These are phyloP conservation scores for Diplodia corticola DNA, from an alignment of 2,329 filamentous ascomycete species.

Conservation along the genomic window DNA sequence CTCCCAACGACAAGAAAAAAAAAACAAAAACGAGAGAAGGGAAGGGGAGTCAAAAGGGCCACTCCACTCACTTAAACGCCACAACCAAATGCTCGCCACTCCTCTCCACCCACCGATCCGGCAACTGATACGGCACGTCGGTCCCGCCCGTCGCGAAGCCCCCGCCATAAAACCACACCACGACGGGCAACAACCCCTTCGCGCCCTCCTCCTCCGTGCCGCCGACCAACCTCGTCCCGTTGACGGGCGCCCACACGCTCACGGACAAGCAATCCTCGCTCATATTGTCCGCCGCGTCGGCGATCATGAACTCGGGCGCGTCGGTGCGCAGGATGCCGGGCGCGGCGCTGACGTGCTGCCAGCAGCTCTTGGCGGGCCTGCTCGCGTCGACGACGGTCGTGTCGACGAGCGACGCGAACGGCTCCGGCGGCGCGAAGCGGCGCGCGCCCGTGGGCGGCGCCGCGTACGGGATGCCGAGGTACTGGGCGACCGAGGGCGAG, in stretches of 20 bases:
- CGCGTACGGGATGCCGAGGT: conserved; percentile 41
- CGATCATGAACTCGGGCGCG: conserved; percentile 17
- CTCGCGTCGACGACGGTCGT: conserved; percentile 23
- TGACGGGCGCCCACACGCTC: conserved; percentile 36
- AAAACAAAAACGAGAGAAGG: conserved; percentile 28
- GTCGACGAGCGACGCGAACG: conserved; percentile 30
- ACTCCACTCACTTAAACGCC: conserved; percentile 30
- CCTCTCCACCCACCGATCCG: conserved; percentile 21
- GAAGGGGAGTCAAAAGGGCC: conserved; percentile 1
- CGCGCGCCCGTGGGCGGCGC: conserved; percentile 36
- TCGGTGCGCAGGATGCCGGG: conserved; percentile 27
- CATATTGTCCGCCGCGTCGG: background rate
- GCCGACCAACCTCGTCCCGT: conserved; percentile 21
- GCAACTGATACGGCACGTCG: conserved; percentile 15
- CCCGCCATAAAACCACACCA: conserved; percentile 24
- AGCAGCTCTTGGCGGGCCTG: conserved; percentile 13
- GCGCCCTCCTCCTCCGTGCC: background rate
- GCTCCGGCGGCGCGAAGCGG: conserved; percentile 36
- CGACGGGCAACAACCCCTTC: conserved; percentile 32
- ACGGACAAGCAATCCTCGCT: conserved; percentile 38
- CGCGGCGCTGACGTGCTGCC: conserved; percentile 1
- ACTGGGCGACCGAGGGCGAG: conserved; percentile 33
- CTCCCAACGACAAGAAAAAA: conserved; percentile 29
- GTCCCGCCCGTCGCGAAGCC: conserved; percentile 23
- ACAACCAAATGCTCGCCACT: conserved; percentile 36